Evolutionary conservation across 441 rosid species (phyloP).

Genomic region (Daphne laureola): DNA sequence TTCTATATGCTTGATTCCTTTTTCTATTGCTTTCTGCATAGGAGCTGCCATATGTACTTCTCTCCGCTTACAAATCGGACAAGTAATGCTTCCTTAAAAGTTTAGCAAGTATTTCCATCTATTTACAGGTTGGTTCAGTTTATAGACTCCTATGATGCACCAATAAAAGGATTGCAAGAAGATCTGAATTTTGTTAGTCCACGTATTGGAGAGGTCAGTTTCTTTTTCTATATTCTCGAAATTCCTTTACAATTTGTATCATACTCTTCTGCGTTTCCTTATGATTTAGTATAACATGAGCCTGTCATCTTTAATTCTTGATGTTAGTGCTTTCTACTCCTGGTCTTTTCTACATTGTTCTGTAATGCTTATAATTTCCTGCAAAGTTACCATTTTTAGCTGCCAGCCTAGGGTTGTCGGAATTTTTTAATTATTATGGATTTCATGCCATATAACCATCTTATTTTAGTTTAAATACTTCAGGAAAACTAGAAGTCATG

Average conservation of each 20-base stretch:
- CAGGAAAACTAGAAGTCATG: too few species aligned
- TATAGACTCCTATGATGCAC: constrained; percentile 96
- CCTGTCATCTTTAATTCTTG: neutral
- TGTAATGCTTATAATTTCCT: neutral
- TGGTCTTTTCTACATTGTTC: constrained; percentile 1
- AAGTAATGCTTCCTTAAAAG: neutral
- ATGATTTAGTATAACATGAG: neutral
- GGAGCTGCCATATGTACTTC: neutral
- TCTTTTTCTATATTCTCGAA: constrained; percentile 14
- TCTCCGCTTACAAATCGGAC: neutral
- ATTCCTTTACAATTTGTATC: neutral
- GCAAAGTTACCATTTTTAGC: neutral
- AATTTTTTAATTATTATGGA: too few species aligned
- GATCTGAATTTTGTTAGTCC: constrained; percentile 98
- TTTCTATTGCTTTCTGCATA: neutral
- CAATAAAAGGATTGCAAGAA: constrained; percentile 96
- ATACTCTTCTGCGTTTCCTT: neutral
- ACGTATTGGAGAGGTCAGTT: constrained; percentile 94
- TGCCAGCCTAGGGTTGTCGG: neutral
- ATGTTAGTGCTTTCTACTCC: neutral
- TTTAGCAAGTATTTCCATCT: neutral
- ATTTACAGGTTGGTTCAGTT: constrained; percentile 81
- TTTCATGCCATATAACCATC: too few species aligned
- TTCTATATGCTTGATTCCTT: too few species aligned
- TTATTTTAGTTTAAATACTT: too few species aligned